These are phyloP conservation scores for Suhomyces coccinellae DNA, from an alignment of 1,139 yeast genomes.

Conservation along the genomic window DNA sequence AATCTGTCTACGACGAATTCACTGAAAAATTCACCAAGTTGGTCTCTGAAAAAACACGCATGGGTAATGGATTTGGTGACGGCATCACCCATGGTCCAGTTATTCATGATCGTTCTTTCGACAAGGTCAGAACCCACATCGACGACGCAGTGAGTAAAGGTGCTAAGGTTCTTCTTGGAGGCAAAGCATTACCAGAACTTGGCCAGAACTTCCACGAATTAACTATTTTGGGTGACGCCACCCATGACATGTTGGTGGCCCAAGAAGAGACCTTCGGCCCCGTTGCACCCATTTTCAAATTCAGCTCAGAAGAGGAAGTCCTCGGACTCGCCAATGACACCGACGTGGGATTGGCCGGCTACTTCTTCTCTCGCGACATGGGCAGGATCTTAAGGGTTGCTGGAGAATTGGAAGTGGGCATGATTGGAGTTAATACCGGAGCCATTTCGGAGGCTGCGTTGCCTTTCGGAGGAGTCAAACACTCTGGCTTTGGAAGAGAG, in stretches of 20 bases:
- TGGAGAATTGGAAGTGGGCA: conserved; percentile 45
- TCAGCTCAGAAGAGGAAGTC: conserved; percentile 43
- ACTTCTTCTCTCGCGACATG: conserved; percentile 44
- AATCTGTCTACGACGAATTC: conserved; percentile 62
- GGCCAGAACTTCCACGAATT: conserved; percentile 45
- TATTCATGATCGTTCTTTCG: conserved; percentile 41
- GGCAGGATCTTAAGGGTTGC: conserved; percentile 56
- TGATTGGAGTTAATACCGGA: conserved; percentile 50
- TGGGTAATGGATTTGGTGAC: conserved; percentile 44
- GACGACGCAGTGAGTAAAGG: conserved; percentile 46
- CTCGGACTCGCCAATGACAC: conserved; percentile 40
- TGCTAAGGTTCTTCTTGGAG: conserved; percentile 41
- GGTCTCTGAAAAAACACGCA: conserved; percentile 18
- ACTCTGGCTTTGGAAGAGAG: conserved; percentile 52
- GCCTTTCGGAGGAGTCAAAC: conserved; percentile 53
- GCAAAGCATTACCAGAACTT: conserved; percentile 40
- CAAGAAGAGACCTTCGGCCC: conserved; percentile 52
- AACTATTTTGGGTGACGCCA: conserved; percentile 41
- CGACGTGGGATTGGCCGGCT: conserved; percentile 47
- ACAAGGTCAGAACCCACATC: conserved; percentile 42
- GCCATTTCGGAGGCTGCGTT: conserved; percentile 48
- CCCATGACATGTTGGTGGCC: conserved; percentile 40
- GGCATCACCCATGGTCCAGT: conserved; percentile 50
- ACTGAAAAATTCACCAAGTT: conserved; percentile 34
- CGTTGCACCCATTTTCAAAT: conserved; percentile 43